A percentile compares a stretch with the other conserved stretches of the same genome.
phyloP scores from a whole-genome alignment of 495 filamentous ascomycete species.

The Hyphodiscus hymeniophilus region DNA sequence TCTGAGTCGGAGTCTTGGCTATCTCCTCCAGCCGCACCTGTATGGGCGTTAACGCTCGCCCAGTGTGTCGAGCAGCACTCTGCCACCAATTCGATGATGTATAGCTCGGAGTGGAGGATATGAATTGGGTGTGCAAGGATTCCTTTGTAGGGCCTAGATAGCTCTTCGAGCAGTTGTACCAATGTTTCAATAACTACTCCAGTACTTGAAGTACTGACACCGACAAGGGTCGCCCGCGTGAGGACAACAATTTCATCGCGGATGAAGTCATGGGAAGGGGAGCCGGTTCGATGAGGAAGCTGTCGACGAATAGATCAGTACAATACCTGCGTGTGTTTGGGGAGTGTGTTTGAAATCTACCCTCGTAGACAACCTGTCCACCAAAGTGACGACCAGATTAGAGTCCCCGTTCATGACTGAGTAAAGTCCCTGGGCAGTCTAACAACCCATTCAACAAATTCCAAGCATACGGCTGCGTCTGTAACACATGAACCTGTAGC shows the following conservation, averaged over 20 bases:
- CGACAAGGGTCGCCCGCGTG: conserved; percentile 51
- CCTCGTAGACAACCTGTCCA: conserved; percentile 55
- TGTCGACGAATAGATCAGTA: conserved; percentile 23
- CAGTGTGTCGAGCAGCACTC: conserved; percentile 56
- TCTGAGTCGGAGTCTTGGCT: conserved; percentile 19
- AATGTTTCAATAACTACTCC: conserved; percentile 47
- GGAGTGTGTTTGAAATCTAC: conserved; percentile 30
- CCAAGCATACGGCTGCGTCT: conserved; percentile 15
- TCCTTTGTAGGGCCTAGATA: conserved; percentile 37
- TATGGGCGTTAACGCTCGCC: conserved; percentile 30
- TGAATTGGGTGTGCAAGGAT: conserved; percentile 40
- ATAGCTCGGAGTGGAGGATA: conserved; percentile 50
- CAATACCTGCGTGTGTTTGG: background rate
- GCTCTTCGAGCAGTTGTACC: conserved; percentile 40
- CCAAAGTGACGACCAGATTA: conserved; percentile 52
- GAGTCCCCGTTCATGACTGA: conserved; percentile 51
- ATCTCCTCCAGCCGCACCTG: conserved; percentile 6
- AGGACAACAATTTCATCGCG: conserved; percentile 53
- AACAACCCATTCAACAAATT: conserved; percentile 12
- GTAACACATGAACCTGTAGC: conserved; percentile 3
- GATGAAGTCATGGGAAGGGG: conserved; percentile 44
- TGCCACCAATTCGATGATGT: conserved; percentile 50
- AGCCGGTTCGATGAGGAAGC: conserved; percentile 59
- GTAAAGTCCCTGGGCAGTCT: background rate
- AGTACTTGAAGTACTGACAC: conserved; percentile 41